A percentile compares a stretch with the other conserved stretches of the same genome.
Evolutionary conservation across 1,284 basidiomycete species (phyloP).

Genomic region (Pyrrhoderma lamaoense): DNA sequence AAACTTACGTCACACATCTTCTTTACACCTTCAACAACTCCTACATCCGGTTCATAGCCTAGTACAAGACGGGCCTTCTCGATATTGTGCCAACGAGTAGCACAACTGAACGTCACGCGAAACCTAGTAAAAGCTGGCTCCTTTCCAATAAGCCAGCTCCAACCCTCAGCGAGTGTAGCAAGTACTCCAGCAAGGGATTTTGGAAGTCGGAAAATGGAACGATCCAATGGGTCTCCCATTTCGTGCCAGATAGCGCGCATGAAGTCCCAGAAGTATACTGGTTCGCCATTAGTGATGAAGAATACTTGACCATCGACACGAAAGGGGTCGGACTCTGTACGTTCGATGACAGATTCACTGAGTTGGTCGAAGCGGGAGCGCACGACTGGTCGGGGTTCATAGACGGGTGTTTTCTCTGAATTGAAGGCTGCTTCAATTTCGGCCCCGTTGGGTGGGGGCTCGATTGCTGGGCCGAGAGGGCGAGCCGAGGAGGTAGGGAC

Average conservation of each 20-base stretch:
- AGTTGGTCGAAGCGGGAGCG: slow-evolving; percentile 74
- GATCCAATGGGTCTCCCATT: slow-evolving; percentile 51
- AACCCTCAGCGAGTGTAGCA: slow-evolving; percentile 70
- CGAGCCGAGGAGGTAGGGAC: slow-evolving; percentile 74
- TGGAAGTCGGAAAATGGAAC: slow-evolving; percentile 49
- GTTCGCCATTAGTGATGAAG: slow-evolving; percentile 98
- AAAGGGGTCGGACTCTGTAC: slow-evolving; percentile 45
- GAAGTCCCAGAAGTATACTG: slow-evolving; percentile 96
- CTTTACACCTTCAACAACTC: slow-evolving; percentile 83
- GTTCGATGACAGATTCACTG: slow-evolving; percentile 46
- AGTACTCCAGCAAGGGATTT: slow-evolving; percentile 61
- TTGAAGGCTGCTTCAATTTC: slow-evolving; percentile 54
- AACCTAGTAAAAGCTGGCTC: slow-evolving; percentile 89
- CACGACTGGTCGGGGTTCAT: slow-evolving; percentile 49
- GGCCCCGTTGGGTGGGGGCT: slow-evolving; percentile 50
- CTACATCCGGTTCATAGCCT: slow-evolving; percentile 89
- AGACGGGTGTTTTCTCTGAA: slow-evolving; percentile 33
- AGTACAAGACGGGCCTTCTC: slow-evolving; percentile 90
- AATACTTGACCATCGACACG: slow-evolving; percentile 90
- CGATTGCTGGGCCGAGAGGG: slow-evolving; percentile 73
- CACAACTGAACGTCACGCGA: slow-evolving; percentile 73
- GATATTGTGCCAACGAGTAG: slow-evolving; percentile 85
- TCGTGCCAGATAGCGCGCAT: slow-evolving; percentile 79
- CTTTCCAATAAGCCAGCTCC: slow-evolving; percentile 69
- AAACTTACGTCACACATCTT: slow-evolving; percentile 66